phyloP scores from a whole-genome alignment of 2,329 filamentous ascomycete species.

The Fusarium sp. region DNA sequence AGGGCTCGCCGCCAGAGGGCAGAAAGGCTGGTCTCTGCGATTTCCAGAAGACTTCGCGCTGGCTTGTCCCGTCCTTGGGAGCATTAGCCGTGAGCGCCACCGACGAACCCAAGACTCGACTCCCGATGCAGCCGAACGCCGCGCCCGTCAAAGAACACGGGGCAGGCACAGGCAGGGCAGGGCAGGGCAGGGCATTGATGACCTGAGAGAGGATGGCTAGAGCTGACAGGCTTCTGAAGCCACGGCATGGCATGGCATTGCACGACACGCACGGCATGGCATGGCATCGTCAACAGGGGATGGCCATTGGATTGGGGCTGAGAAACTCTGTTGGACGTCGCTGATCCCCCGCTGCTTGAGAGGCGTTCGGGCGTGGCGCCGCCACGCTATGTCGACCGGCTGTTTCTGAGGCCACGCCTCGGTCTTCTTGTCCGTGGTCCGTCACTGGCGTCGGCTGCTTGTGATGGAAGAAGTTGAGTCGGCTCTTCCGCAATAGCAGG shows the following conservation, averaged over 20 bases:
- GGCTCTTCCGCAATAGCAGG: neutral
- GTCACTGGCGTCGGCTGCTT: slow-evolving; percentile 2
- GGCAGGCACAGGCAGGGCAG: neutral
- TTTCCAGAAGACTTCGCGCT: slow-evolving; percentile 48
- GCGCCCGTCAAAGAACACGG: neutral
- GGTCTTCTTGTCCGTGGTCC: slow-evolving; percentile 19
- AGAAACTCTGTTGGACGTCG: slow-evolving; percentile 35
- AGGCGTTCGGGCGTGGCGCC: slow-evolving; percentile 43
- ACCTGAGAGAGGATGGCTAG: slow-evolving; percentile 3
- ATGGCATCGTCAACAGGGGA: neutral
- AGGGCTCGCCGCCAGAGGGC: slow-evolving; percentile 9
- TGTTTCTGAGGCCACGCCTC: slow-evolving; percentile 34
- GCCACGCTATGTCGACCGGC: slow-evolving; percentile 38
- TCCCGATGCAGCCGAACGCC: slow-evolving; percentile 34
- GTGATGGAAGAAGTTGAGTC: neutral
- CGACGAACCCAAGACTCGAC: neutral
- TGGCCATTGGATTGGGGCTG: slow-evolving; percentile 7
- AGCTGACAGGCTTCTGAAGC: slow-evolving; percentile 1
- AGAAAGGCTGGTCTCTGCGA: slow-evolving; percentile 21
- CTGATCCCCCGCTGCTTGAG: slow-evolving; percentile 27
- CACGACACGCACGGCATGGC: neutral
- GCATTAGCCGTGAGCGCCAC: slow-evolving; percentile 12
- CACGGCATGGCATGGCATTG: neutral
- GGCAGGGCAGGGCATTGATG: slow-evolving; percentile 4
- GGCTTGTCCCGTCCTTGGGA: slow-evolving; percentile 23